Evolutionary conservation across 2,329 filamentous ascomycete species (phyloP), one percentile per base, ranked within the genome.

Genomic region (Penicillium hesseltinei): DNA sequence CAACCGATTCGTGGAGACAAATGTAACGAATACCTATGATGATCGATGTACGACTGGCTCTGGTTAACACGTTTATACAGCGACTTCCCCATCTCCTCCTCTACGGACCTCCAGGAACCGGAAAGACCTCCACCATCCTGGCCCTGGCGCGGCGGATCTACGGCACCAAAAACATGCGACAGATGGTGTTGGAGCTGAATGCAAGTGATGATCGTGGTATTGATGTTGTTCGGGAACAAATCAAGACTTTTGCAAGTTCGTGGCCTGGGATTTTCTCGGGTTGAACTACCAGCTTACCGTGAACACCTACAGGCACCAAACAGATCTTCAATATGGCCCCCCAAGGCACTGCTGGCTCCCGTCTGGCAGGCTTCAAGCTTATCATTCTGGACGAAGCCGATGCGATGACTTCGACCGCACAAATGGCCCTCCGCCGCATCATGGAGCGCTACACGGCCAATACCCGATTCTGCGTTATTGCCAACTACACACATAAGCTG

Each of bases 391-490:
- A 99, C 75, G 94, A 99, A 80, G 94, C 94, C n/a, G 94, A 99
- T 74, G 94, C 94, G 53, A 99, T 99, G 94, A 99, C 94, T n/a
- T 89, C 91, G 53, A 95, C 93, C 0, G 94, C 94, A 6, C 94
- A 99, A 77, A 99, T 99, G 93, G 94, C 94, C 0, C 81, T 99
- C 54, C 85, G 94, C 61, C 83, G 94, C 47, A 97, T 99, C 71
- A 99, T 99, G 94, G 94, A 99, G 73, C 96, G 96, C 78, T 99
- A 99, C 79, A 99, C 94, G 0, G 90, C 90, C 59, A 99, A 99
- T 78, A 97, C 94, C 2, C 84, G 94, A 51, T 99, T 99, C 78
- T 97, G 93, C 78, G 91, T 99, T 71, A 97, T 99, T 67, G 94
- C 94, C 67, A 99, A 99, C 78, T 99, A 99, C 76, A 94, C 94